A percentile compares a stretch with the other conserved stretches of the same genome.
Conservation (phyloP, 2,329 filamentous ascomycete species). For the Fusarium coffeatum region DNA sequence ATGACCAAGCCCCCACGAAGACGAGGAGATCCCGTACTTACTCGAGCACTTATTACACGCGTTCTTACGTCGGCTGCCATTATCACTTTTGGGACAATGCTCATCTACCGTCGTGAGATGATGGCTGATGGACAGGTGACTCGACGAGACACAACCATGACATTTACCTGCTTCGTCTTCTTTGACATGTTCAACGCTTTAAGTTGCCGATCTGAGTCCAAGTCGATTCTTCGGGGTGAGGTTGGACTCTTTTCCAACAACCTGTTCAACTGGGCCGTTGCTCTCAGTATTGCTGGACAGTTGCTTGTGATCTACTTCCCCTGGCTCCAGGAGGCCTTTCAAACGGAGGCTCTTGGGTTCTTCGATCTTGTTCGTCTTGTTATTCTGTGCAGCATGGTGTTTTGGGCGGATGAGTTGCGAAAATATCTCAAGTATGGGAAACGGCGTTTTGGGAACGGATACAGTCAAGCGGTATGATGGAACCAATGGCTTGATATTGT, state of each 20-base stretch:
- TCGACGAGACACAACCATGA: slow-evolving; percentile 97
- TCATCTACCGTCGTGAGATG: slow-evolving; percentile 94
- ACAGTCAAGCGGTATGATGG: slow-evolving; percentile 74
- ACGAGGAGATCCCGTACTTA: slow-evolving; percentile 91
- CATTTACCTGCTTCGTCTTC: slow-evolving; percentile 97
- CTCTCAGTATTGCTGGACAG: slow-evolving; percentile 86
- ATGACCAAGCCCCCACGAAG: slow-evolving; percentile 90
- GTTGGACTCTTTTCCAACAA: slow-evolving; percentile 85
- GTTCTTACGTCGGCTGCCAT: slow-evolving; percentile 88
- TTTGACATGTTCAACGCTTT: slow-evolving; percentile 99
- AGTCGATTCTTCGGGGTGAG: slow-evolving; percentile 89
- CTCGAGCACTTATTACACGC: slow-evolving; percentile 80
- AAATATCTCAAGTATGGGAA: slow-evolving; percentile 79
- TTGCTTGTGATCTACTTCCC: slow-evolving; percentile 94
- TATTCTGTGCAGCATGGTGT: slow-evolving; percentile 85
- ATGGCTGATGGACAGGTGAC: slow-evolving; percentile 82
- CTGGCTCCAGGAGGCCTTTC: slow-evolving; percentile 92
- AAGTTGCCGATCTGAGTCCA: slow-evolving; percentile 89
- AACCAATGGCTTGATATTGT: slow-evolving; percentile 7
- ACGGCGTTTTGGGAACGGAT: slow-evolving; percentile 68
- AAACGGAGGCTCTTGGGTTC: slow-evolving; percentile 86
- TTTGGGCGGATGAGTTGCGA: slow-evolving; percentile 92
- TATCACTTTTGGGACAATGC: slow-evolving; percentile 92
- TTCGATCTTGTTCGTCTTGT: slow-evolving; percentile 80
- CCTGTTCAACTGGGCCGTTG: slow-evolving; percentile 96